Evolutionary conservation across 108 stramenopile species (phyloP), one percentile per base, ranked within the genome.

Genomic region (Schizochytrium sp.): DNA sequence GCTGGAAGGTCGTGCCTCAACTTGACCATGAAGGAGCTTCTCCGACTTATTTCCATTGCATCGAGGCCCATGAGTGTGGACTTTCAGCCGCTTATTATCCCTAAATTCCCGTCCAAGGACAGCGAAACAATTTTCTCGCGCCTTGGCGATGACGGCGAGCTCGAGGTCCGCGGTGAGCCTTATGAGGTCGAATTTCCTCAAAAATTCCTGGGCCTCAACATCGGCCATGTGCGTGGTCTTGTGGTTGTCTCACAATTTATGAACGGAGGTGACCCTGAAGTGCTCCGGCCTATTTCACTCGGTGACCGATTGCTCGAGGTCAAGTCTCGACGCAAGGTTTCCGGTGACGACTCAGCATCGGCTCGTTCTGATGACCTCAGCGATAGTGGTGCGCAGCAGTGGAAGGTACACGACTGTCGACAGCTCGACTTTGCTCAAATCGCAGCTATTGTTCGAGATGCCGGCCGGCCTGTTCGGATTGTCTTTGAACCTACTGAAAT

Each of bases 191-290:
- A 83, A 45, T 83, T 83, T 53, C 19, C 8, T 12, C 48, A 83
- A 28, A 83, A 53, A 23, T 83, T 83, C 4, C 45, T 83, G 0
- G 76, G 76, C 23, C 76, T 83, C 51, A 83, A 83, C 23, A 53
- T 83, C 4, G 76, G 76, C 28, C 19, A 47, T 23, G 76, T 83
- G 76, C 48, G 51, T 0, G 51, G 51, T 8, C n/a, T 53, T 12
- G 76, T 83, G n/a, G 76, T 83, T 0, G 76, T 83, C 43, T 83
- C 76, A 6, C 76, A 83, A 34, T 83, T 83, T 23, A 53, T 83
- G 48, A 45, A 83, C 45, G 76, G 76, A 19, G 76, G 76, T 0
- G 76, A 83, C 51, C 0, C 76, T 16, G 18, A 47, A 16, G n/a
- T 53, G 12, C 51, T 83, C n/a, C 8, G 48, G 28, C 48, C 76